Base-by-base conservation (phyloP, 768 basidiomycete species). In the Scleroderma citrinum region DNA sequence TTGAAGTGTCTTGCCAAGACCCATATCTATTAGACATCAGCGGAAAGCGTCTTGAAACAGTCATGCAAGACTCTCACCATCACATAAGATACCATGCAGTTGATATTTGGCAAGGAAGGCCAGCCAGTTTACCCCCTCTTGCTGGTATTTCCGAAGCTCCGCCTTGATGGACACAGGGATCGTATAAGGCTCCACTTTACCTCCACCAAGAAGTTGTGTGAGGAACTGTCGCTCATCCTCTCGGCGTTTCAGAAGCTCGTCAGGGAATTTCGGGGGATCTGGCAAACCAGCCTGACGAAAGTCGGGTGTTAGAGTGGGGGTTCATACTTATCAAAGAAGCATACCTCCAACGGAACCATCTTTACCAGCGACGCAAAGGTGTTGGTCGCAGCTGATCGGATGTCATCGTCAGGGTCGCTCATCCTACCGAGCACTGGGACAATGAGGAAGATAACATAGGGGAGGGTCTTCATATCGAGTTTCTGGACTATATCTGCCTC, bases 71-170 rank as follows among this genome's bases (percentile, higher is more conserved):
- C 29, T 7, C 59, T 56, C 58, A 92, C 95, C 96, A 60, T 99
- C 96, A 63, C 96, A 99, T 24, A 99, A 82, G 58, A 98, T 91
- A 13, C 96, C 96, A 63, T 99, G 96, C 2, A 99, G 69, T 60
- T 98, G 96, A 64, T 96, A 99, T 64, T 96, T 97, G 17, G 92
- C 90, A 32, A 99, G 75, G 74, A 99, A 99, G 1, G 96, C 96
- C 16, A 99, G 75, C 96, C 96, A 99, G 64, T 92, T 98, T 56
- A 99, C 90, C 30, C 96, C 96, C 48, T 99, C 96, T 69, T 92
- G 90, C 67, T 99, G 96, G 64, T 99, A 99, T 64, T 93, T 92
- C 51, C 96, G 86, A 42, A 99, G 73, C 56, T 97, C 92, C 29
- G 94, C 93, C 49, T 94, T 90, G 74, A 99, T 89, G 23, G 72